Evolutionary conservation across 495 filamentous ascomycete species (phyloP).

Genomic region (Aspergillus avenaceus): DNA sequence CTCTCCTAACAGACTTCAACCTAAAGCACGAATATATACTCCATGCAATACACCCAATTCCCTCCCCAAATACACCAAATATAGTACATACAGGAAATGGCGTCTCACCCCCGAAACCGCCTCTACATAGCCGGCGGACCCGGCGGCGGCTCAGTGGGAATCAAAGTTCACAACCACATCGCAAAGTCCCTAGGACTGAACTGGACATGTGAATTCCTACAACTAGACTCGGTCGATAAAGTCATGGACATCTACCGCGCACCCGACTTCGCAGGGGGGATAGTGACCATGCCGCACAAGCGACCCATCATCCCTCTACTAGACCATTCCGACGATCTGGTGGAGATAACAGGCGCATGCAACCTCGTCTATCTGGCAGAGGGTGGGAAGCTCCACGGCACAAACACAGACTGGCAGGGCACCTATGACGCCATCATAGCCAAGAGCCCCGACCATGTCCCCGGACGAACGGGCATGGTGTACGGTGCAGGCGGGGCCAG

Average conservation of each 20-base stretch:
- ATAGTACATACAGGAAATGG: no score
- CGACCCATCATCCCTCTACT: conserved; percentile 56
- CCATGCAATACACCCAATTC: no score
- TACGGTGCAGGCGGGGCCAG: conserved; percentile 62
- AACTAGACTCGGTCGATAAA: conserved; percentile 32
- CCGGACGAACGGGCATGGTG: conserved; percentile 47
- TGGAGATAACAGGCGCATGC: conserved; percentile 54
- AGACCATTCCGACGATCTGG: conserved; percentile 57
- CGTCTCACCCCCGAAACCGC: no score
- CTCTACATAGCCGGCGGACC: no score
- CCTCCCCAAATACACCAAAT: no score
- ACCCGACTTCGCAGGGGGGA: conserved; percentile 48
- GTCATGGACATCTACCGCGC: conserved; percentile 27
- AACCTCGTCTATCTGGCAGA: conserved; percentile 62
- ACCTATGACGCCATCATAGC: conserved; percentile 54
- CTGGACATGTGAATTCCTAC: conserved; percentile 34
- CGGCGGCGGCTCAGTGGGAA: no score
- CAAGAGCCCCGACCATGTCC: conserved; percentile 28
- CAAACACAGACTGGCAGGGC: conserved; percentile 67
- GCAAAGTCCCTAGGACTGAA: conserved; percentile 30
- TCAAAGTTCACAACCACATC: conserved; percentile 44
- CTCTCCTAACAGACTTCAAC: no score
- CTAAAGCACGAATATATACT: no score
- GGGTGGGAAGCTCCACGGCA: conserved; percentile 48
- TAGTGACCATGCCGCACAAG: conserved; percentile 69